Evolutionary conservation across 495 filamentous ascomycete species (phyloP).

Genomic region (Podospora didyma): DNA sequence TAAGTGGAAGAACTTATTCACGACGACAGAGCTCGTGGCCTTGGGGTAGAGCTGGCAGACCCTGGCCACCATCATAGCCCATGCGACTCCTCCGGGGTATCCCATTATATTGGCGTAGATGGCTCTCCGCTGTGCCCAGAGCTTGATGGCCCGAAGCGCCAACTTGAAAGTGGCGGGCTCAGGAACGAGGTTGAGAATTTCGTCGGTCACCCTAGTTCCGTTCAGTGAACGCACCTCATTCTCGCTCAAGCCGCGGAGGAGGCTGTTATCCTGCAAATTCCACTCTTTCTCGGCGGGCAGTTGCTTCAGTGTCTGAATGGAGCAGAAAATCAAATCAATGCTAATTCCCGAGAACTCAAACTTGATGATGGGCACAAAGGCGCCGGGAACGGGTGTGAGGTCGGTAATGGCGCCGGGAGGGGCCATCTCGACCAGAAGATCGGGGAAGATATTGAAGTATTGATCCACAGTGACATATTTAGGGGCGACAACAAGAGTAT

Average conservation of each 20-base stretch:
- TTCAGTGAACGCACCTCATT: constrained; percentile 84
- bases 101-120: constrained; percentile 95
- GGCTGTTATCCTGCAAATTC: constrained; percentile 72
- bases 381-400: constrained; percentile 80
- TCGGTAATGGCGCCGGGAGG: constrained; percentile 73
- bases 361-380: constrained; percentile 94
- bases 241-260: constrained; percentile 83
- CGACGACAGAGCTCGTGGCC: constrained; percentile 77
- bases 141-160: constrained; percentile 85
- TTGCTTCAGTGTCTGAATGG: constrained; percentile 62
- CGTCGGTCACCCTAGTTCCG: constrained; percentile 87
- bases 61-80: constrained; percentile 93
- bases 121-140: constrained; percentile 91
- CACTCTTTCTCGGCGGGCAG: constrained; percentile 62
- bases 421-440: constrained; percentile 67
- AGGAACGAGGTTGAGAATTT: constrained; percentile 84
- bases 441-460: constrained; percentile 85
- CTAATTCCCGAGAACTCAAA: constrained; percentile 85
- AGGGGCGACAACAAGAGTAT: constrained; percentile 87
- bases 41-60: constrained; percentile 97
- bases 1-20: constrained; percentile 90
- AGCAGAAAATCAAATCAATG: constrained; percentile 91
- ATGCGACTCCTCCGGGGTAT: constrained; percentile 94
- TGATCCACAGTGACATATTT: constrained; percentile 82
- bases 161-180: constrained; percentile 83